Conservation (phyloP, 2,329 filamentous ascomycete species). For the Pseudocercospora macadamiae region DNA sequence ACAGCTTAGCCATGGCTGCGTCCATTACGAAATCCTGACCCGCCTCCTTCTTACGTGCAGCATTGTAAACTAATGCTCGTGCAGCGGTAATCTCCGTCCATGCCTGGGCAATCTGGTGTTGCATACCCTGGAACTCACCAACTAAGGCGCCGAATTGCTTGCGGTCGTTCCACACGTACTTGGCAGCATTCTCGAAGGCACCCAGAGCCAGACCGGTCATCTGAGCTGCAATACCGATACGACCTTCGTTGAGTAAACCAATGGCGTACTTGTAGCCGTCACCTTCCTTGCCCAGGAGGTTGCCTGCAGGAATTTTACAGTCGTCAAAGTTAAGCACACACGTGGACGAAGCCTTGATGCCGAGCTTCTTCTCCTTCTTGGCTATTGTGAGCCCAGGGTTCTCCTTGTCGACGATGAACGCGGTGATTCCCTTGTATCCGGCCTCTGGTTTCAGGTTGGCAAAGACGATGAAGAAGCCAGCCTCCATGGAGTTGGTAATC, state of each 20-base stretch:
- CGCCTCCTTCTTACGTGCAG: constrained; percentile 95
- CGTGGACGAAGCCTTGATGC: constrained; percentile 92
- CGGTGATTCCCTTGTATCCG: constrained; percentile 95
- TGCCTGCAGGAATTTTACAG: constrained; percentile 83
- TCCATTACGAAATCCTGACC: constrained; percentile 94
- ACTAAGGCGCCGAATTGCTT: constrained; percentile 94
- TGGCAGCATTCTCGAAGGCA: constrained; percentile 90
- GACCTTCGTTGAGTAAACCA: constrained; percentile 87
- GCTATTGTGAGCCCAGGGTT: constrained; percentile 89
- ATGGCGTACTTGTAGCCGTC: constrained; percentile 99
- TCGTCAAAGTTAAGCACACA: constrained; percentile 98
- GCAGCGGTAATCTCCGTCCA: constrained; percentile 93
- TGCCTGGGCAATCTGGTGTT: constrained; percentile 95
- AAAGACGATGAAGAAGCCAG: constrained; percentile 95
- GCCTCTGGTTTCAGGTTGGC: constrained; percentile 90
- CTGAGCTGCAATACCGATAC: constrained; percentile 96
- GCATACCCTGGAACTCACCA: constrained; percentile 98
- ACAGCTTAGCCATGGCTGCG: constrained; percentile 97
- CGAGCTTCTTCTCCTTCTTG: constrained; percentile 99
- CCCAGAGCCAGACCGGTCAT: constrained; percentile 97
- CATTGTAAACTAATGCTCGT: constrained; percentile 91
- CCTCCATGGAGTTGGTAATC: constrained; percentile 98
- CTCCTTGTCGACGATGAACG: constrained; percentile 91
- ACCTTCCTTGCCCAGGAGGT: constrained; percentile 84
- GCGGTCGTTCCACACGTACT: constrained; percentile 97